A percentile compares a stretch with the other conserved stretches of the same genome.
These are phyloP conservation scores for Paragyromitra xinjiangensis DNA, from an alignment of 495 filamentous ascomycete genomes.

Conservation along the genomic window DNA sequence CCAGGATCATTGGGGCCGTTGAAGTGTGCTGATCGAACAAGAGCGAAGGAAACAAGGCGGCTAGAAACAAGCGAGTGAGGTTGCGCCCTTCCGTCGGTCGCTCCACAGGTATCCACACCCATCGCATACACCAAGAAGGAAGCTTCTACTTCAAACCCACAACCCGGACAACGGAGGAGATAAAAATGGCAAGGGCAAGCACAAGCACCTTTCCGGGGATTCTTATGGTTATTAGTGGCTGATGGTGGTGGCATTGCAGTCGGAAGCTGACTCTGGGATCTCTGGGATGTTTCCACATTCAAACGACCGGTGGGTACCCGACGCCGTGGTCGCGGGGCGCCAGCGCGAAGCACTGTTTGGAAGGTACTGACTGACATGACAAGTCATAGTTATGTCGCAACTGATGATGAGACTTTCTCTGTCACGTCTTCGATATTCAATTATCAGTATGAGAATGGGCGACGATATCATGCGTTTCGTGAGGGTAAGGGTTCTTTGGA, in stretches of 20 bases:
- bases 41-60: constrained; percentile 4
- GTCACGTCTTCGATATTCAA: constrained; percentile 65
- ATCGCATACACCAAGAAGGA: background rate
- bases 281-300: constrained; percentile 41
- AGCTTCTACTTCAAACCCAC: background rate
- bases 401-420: constrained; percentile 57
- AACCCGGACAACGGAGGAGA: constrained; percentile 26
- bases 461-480: constrained; percentile 73
- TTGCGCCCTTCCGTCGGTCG: background rate
- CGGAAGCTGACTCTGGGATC: constrained; percentile 44
- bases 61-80: background rate
- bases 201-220: constrained; percentile 13
- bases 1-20: background rate
- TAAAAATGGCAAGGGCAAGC: constrained; percentile 37
- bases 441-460: constrained; percentile 71
- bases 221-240: constrained; percentile 6
- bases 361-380: constrained; percentile 12
- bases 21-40: background rate
- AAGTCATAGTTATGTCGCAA: constrained; percentile 44
- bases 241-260: constrained; percentile 10
- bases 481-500: constrained; percentile 61
- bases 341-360: background rate
- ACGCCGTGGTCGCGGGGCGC: constrained; percentile 6
- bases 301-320: constrained; percentile 22
- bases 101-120: background rate